These are phyloP conservation scores for Epicoccum sorghinum DNA, from an alignment of 2,329 filamentous ascomycete genomes.

Conservation along the genomic window DNA sequence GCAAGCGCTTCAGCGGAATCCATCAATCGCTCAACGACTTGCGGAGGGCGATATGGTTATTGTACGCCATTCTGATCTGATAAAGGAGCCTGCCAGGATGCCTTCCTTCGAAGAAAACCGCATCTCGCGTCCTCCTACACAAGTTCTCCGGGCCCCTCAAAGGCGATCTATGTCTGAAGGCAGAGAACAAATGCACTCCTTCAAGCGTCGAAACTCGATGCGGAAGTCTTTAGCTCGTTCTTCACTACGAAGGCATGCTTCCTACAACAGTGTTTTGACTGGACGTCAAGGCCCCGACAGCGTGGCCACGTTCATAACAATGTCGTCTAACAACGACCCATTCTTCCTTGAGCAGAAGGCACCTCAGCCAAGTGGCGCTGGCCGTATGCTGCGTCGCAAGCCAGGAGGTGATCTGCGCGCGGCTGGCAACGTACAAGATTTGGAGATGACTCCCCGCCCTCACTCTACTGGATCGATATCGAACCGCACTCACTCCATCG, in stretches of 20 bases:
- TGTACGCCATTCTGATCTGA: conserved; percentile 28
- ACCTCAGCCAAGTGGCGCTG: conserved; percentile 28
- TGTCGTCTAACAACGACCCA: conserved; percentile 51
- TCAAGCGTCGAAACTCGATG: conserved; percentile 41
- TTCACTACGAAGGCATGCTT: conserved; percentile 63
- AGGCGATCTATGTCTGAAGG: conserved; percentile 41
- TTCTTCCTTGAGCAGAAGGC: conserved; percentile 46
- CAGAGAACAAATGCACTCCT: conserved; percentile 42
- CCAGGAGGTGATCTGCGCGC: conserved; percentile 57
- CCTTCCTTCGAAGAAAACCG: conserved; percentile 22
- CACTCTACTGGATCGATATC: conserved; percentile 58
- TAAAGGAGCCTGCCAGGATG: conserved; percentile 21
- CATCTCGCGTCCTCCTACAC: conserved; percentile 25
- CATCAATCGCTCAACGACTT: conserved; percentile 28
- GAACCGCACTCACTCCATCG: conserved; percentile 50
- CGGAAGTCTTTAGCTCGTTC: conserved; percentile 34
- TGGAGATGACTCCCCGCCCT: conserved; percentile 49
- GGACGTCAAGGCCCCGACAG: conserved; percentile 62
- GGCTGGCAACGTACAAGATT: conserved; percentile 54
- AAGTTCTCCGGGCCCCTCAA: conserved; percentile 26
- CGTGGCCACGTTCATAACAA: conserved; percentile 60
- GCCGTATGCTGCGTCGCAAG: conserved; percentile 52
- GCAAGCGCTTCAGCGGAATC: conserved; percentile 14
- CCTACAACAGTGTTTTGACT: conserved; percentile 63
- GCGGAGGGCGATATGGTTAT: conserved; percentile 17